phyloP scores from a whole-genome alignment of 2,329 filamentous ascomycete genomes.

The Pleochaeta shiraiana region DNA sequence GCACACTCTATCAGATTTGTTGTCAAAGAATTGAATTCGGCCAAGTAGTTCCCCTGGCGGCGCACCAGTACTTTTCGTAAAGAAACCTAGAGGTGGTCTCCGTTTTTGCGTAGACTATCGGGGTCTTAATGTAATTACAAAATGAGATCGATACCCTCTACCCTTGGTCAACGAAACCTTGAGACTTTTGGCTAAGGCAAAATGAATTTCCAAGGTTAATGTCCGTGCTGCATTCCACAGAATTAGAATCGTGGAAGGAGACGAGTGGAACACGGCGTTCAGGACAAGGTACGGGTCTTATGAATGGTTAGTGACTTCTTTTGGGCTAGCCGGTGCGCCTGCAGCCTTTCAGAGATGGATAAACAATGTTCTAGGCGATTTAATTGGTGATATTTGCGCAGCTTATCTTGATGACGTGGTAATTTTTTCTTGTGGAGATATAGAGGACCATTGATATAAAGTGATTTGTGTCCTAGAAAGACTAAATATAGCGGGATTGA shows the following conservation, averaged over 20 bases:
- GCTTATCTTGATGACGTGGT: constrained; percentile 4
- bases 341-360: constrained; percentile 4
- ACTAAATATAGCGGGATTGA: not conserved
- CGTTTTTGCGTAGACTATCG: constrained; percentile 5
- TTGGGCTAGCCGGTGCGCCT: not conserved
- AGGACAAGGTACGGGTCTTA: not conserved
- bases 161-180: not conserved
- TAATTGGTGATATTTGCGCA: not conserved
- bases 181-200: not conserved
- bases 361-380: not conserved
- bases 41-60: not conserved
- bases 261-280: constrained; percentile 3
- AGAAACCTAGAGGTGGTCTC: constrained; percentile 1
- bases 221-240: not conserved
- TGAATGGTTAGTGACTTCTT: constrained; percentile 1
- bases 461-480: not conserved
- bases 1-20: not conserved
- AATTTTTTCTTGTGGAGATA: not conserved
- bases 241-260: constrained; percentile 1
- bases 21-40: constrained; percentile 4
- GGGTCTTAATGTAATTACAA: constrained; percentile 5
- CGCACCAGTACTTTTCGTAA: constrained; percentile 4
- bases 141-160: constrained; percentile 4
- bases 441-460: not conserved
- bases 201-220: not conserved